Conservation (phyloP, 139 green algal genomes). For the Picochlorum sp. region DNA sequence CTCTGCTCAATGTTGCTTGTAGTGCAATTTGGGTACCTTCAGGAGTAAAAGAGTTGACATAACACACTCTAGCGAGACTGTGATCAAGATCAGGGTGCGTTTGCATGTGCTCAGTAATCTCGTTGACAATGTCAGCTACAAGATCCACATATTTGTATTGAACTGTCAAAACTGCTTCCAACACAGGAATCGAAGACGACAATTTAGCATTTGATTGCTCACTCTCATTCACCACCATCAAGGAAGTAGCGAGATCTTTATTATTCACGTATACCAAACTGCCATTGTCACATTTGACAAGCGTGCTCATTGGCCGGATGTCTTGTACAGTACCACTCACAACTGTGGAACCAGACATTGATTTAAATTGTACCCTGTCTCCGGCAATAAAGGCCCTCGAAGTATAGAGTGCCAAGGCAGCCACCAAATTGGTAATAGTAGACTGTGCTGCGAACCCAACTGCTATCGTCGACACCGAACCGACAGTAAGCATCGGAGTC, state of each 20-base stretch:
- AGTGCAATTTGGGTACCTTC: background rate
- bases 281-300: slow-evolving; percentile 22
- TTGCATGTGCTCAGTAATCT: background rate
- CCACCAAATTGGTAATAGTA: slow-evolving; percentile 22
- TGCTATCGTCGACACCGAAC: slow-evolving; percentile 3
- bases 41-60: background rate
- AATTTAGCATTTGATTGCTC: background rate
- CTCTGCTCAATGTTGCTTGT: slow-evolving; percentile 5
- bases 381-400: slow-evolving; percentile 31
- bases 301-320: slow-evolving; percentile 33
- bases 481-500: slow-evolving; percentile 8
- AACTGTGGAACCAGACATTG: slow-evolving; percentile 2
- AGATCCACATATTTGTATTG: slow-evolving; percentile 10
- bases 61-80: background rate
- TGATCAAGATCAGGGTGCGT: background rate
- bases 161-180: background rate
- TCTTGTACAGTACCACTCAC: slow-evolving; percentile 26
- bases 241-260: background rate
- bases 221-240: background rate
- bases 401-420: slow-evolving; percentile 22
- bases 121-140: background rate
- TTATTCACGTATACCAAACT: slow-evolving; percentile 8
- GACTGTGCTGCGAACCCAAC: slow-evolving; percentile 24
- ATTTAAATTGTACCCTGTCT: slow-evolving; percentile 37
- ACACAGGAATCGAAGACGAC: background rate